phyloP scores from a whole-genome alignment of 1,284 basidiomycete species.

The Pseudozyma sp. region DNA sequence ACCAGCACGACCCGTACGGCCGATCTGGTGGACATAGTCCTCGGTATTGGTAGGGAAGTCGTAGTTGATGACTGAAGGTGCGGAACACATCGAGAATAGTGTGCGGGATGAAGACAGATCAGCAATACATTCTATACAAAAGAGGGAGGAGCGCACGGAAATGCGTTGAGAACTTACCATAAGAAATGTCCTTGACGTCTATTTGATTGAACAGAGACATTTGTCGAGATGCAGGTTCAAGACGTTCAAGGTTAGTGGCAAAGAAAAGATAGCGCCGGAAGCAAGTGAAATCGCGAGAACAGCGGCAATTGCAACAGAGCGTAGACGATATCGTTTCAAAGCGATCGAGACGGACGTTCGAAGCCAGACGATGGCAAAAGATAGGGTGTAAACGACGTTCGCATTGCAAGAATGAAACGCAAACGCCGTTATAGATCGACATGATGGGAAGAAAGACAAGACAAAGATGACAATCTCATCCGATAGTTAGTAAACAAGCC shows the following conservation, averaged over 20 bases:
- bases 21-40: slow-evolving; percentile 93
- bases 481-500: slow-evolving; percentile 46
- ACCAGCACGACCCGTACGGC: slow-evolving; percentile 78
- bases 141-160: neutral
- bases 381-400: slow-evolving; percentile 50
- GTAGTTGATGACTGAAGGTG: slow-evolving; percentile 75
- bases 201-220: slow-evolving; percentile 37
- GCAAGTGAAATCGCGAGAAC: slow-evolving; percentile 9
- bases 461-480: slow-evolving; percentile 43
- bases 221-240: slow-evolving; percentile 5
- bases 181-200: slow-evolving; percentile 96
- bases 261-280: slow-evolving; percentile 35
- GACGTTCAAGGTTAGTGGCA: slow-evolving; percentile 25
- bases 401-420: slow-evolving; percentile 60
- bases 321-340: slow-evolving; percentile 38
- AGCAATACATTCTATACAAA: neutral
- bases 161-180: slow-evolving; percentile 76
- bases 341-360: slow-evolving; percentile 21
- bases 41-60: slow-evolving; percentile 97
- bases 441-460: slow-evolving; percentile 19
- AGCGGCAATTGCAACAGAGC: slow-evolving; percentile 11
- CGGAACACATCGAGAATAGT: neutral
- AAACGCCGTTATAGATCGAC: slow-evolving; percentile 46
- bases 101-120: neutral
- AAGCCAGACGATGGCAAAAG: slow-evolving; percentile 15